phyloP scores from a whole-genome alignment of 2,329 filamentous ascomycete genomes.

The Ustulina deusta region DNA sequence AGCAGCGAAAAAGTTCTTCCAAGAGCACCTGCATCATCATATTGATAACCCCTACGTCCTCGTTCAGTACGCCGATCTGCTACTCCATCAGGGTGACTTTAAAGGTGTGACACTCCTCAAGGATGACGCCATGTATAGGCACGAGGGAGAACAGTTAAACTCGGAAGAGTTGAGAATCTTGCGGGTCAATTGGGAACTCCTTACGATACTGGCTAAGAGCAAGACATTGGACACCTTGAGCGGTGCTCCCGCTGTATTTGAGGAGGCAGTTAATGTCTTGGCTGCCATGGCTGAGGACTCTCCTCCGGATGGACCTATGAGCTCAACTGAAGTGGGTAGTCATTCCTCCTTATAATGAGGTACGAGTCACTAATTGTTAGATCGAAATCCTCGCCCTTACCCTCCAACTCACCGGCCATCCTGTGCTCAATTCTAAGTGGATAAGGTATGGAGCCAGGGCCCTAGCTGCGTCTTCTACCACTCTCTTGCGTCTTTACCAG shows the following conservation, averaged over 20 bases:
- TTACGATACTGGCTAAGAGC: conserved; percentile 32
- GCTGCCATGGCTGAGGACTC: background rate
- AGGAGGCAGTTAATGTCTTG: conserved; percentile 26
- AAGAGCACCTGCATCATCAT: conserved; percentile 42
- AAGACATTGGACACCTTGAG: conserved; percentile 31
- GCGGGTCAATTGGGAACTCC: conserved; percentile 38
- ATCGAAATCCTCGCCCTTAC: conserved; percentile 40
- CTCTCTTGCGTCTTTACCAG: conserved; percentile 32
- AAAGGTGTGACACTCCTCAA: conserved; percentile 37
- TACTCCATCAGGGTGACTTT: conserved; percentile 48
- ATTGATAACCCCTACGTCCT: conserved; percentile 45
- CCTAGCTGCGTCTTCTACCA: conserved; percentile 9
- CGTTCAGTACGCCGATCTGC: conserved; percentile 47
- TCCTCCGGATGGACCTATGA: conserved; percentile 24
- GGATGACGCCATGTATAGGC: conserved; percentile 29
- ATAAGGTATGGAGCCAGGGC: conserved; percentile 8
- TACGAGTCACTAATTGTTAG: conserved; percentile 26
- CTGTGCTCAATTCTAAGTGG: conserved; percentile 27
- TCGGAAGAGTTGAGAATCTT: conserved; percentile 30
- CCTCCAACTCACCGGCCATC: conserved; percentile 26
- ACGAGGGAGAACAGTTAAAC: conserved; percentile 7
- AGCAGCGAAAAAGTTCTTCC: conserved; percentile 41
- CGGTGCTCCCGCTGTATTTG: conserved; percentile 13
- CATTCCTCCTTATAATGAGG: background rate
- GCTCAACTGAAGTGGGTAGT: conserved; percentile 35